Conservation (phyloP, 805 yeast genomes). For the Wickerhamomyces alni region DNA sequence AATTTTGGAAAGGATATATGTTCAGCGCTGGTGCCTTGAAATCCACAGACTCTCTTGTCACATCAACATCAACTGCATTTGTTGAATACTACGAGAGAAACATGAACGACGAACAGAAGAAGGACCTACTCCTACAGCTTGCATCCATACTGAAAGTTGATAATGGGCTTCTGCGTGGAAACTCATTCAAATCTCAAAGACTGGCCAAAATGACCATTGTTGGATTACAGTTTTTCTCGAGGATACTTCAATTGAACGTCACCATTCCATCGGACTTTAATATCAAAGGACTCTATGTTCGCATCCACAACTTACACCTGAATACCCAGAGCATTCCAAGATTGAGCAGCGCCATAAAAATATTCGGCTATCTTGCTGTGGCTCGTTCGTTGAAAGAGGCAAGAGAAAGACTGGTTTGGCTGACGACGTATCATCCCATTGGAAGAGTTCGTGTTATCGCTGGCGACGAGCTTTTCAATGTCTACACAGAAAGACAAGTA, state of each 20-base stretch:
- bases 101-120: constrained; percentile 8
- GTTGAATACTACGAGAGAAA: constrained; percentile 23
- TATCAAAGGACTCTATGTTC: constrained; percentile 33
- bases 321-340: constrained; percentile 36
- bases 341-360: constrained; percentile 32
- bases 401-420: constrained; percentile 19
- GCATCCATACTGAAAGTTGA: constrained; percentile 24
- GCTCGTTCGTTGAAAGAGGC: constrained; percentile 14
- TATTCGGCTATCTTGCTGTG: constrained; percentile 36
- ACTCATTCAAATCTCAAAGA: constrained; percentile 10
- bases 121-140: constrained; percentile 17
- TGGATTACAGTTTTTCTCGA: constrained; percentile 20
- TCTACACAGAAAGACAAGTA: constrained; percentile 26
- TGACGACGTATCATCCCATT: constrained; percentile 27
- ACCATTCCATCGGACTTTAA: constrained; percentile 17
- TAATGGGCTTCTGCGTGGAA: constrained; percentile 1
- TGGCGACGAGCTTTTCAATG: constrained; percentile 37
- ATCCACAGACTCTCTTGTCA: constrained; percentile 40
- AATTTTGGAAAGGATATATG: constrained; percentile 51
- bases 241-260: constrained; percentile 16
- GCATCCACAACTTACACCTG: constrained; percentile 52
- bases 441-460: constrained; percentile 31
- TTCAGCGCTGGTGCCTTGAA: constrained; percentile 53
- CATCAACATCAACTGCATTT: constrained; percentile 35
- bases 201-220: constrained; percentile 14